phyloP scores from a whole-genome alignment of 2,329 filamentous ascomycete species.

The Cadophora gregata region DNA sequence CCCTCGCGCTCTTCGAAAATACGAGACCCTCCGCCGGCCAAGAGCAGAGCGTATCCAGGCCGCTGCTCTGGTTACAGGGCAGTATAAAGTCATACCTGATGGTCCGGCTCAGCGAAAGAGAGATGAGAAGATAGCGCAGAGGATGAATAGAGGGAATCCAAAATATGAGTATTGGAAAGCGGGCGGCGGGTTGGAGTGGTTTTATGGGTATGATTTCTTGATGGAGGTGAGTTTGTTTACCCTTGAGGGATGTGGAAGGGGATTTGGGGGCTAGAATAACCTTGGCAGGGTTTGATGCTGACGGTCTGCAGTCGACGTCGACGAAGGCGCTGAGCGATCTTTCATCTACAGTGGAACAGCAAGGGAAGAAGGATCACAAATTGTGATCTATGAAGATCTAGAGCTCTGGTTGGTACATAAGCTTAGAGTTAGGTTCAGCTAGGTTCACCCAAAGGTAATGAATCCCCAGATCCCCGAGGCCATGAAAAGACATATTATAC shows the following conservation, averaged over 20 bases:
- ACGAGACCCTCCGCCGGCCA: conserved; percentile 11
- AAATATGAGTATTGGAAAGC: conserved; percentile 23
- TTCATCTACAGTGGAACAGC: not conserved
- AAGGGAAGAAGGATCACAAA: not conserved
- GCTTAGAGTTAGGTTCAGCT: too few relatives aligned
- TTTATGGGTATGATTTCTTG: conserved; percentile 21
- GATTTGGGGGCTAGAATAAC: not conserved
- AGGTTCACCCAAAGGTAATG: too few relatives aligned
- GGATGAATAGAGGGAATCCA: conserved; percentile 14
- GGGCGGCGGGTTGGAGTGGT: conserved; percentile 17
- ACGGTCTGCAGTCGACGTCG: not conserved
- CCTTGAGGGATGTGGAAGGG: not conserved
- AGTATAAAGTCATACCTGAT: conserved; percentile 18
- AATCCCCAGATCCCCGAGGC: too few relatives aligned
- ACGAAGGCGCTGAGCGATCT: not conserved
- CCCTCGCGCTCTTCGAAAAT: not conserved
- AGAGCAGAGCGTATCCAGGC: conserved; percentile 21
- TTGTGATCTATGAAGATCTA: not conserved
- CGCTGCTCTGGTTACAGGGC: conserved; percentile 12
- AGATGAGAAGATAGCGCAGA: conserved; percentile 18
- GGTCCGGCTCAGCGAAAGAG: conserved; percentile 2
- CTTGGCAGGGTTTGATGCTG: not conserved
- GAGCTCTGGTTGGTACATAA: too few relatives aligned
- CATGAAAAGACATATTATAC: too few relatives aligned
- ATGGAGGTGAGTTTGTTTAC: conserved; percentile 15